These are phyloP conservation scores for Solanum sejunctum DNA, from an alignment of 257 asterid species.

Conservation along the genomic window DNA sequence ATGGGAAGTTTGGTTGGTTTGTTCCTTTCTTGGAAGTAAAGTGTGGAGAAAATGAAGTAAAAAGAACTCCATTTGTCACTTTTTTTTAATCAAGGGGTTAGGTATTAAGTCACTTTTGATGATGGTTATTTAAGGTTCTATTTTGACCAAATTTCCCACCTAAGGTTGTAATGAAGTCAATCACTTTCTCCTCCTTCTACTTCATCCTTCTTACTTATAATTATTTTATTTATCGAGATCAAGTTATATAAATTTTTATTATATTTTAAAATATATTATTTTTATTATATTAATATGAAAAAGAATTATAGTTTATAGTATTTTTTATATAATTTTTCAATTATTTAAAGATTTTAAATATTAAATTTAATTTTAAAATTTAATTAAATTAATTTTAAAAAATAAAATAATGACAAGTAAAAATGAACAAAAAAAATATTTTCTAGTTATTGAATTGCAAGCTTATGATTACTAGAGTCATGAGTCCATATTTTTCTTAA, in stretches of 20 bases:
- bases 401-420: too few species aligned
- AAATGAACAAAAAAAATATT: background rate
- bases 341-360: too few species aligned
- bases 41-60: constrained; percentile 4
- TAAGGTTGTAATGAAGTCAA: background rate
- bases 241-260: too few species aligned
- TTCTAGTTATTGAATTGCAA: background rate
- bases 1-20: constrained; percentile 15
- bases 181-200: background rate
- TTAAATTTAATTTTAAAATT: too few species aligned
- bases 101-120: background rate
- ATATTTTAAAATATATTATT: too few species aligned
- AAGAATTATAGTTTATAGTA: too few species aligned
- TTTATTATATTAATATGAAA: too few species aligned
- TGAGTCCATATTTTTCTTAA: too few species aligned
- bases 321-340: too few species aligned
- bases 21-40: constrained; percentile 55
- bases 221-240: too few species aligned
- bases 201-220: background rate
- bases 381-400: too few species aligned
- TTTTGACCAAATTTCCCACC: background rate
- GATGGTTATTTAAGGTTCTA: background rate
- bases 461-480: background rate
- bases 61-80: constrained; percentile 16
- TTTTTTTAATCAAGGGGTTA: background rate